These are phyloP conservation scores for Colletotrichum sp. DNA, from an alignment of 2,329 filamentous ascomycete species.

Conservation along the genomic window DNA sequence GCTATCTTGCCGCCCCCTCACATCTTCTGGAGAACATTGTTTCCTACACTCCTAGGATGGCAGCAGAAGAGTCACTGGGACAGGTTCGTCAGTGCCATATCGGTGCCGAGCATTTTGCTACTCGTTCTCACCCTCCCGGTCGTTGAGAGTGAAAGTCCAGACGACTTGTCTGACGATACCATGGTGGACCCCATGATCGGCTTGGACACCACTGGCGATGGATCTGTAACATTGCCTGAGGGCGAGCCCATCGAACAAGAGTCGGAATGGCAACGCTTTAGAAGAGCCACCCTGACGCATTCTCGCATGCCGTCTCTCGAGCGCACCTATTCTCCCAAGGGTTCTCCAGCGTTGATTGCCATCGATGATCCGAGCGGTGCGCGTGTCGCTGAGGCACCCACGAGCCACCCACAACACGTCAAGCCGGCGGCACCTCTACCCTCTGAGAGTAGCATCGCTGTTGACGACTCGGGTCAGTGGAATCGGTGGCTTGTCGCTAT, in stretches of 20 bases:
- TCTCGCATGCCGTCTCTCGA: constrained; percentile 26
- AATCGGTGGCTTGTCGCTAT: constrained; percentile 88
- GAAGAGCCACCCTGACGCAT: constrained; percentile 47
- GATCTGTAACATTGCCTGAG: constrained; percentile 39
- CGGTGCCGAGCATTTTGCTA: constrained; percentile 88
- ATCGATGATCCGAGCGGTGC: constrained; percentile 25
- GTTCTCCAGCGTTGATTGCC: constrained; percentile 34
- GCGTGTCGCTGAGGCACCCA: constrained; percentile 1
- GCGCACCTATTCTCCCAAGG: constrained; percentile 26
- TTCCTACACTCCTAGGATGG: constrained; percentile 88
- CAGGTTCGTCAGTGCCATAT: constrained; percentile 79
- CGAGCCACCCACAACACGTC: background rate
- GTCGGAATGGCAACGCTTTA: constrained; percentile 65
- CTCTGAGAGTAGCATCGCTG: constrained; percentile 23
- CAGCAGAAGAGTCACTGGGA: constrained; percentile 83
- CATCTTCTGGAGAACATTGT: constrained; percentile 74
- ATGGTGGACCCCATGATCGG: background rate
- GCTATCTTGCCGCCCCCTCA: constrained; percentile 73
- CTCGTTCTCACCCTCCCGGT: constrained; percentile 91
- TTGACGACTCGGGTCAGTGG: constrained; percentile 64
- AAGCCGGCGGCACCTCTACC: constrained; percentile 1
- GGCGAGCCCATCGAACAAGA: constrained; percentile 41
- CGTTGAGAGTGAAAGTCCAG: constrained; percentile 72
- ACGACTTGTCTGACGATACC: constrained; percentile 46
- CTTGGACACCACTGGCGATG: constrained; percentile 26